phyloP scores from a whole-genome alignment of 75 land plant species.

The Sequoia sempervirens region DNA sequence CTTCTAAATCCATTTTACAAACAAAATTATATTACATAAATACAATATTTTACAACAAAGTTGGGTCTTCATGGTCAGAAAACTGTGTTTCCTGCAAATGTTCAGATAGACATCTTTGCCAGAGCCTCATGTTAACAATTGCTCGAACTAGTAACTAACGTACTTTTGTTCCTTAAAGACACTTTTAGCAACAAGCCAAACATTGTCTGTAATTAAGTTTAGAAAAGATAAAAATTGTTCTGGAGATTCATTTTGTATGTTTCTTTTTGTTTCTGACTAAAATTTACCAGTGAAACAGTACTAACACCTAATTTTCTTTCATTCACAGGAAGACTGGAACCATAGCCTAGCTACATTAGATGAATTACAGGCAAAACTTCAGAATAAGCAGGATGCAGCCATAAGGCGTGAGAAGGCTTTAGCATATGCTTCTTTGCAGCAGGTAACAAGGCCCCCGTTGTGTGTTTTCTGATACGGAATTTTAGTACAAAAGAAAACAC shows the following conservation, averaged over 20 bases:
- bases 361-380: slow-evolving; percentile 33
- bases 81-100: neutral
- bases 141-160: neutral
- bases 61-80: neutral
- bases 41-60: neutral
- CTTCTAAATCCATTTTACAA: neutral
- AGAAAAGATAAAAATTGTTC: neutral
- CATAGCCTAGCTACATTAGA: slow-evolving; percentile 27
- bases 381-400: slow-evolving; percentile 40
- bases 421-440: slow-evolving; percentile 47
- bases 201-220: neutral
- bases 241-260: neutral
- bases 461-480: neutral
- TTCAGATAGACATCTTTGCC: neutral
- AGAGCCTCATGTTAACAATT: neutral
- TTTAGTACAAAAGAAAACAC: neutral
- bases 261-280: neutral
- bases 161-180: neutral
- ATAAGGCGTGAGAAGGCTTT: slow-evolving; percentile 39
- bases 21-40: neutral
- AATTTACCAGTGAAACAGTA: neutral
- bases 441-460: slow-evolving; percentile 17
- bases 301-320: neutral
- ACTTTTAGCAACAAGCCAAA: neutral
- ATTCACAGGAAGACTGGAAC: slow-evolving; percentile 27